Conservation (phyloP, 192 early-diverging fungal species). For the Backusella macrospora region DNA sequence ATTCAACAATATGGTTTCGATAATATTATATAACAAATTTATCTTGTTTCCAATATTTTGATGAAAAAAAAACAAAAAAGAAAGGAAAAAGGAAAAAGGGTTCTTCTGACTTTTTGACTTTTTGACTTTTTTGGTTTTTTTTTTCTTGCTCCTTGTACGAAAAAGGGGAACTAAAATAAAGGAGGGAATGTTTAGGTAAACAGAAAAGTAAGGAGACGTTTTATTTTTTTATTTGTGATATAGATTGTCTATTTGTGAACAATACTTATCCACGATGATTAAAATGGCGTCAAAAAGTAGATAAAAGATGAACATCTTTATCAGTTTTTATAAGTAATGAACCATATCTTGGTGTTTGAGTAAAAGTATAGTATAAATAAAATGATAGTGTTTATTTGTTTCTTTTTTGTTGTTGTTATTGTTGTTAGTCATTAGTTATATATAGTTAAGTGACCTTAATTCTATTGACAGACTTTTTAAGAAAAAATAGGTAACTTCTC, state of each 20-base stretch:
- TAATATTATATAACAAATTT: slow-evolving; percentile 5
- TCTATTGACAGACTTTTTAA: slow-evolving; percentile 8
- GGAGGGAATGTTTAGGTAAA: slow-evolving; percentile 16
- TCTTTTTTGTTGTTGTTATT: not conserved
- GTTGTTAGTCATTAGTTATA: not conserved
- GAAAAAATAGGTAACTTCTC: not conserved
- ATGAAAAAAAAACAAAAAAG: not conserved
- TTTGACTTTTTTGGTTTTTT: not conserved
- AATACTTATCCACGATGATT: not conserved
- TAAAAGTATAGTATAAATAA: not conserved
- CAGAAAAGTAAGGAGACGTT: slow-evolving; percentile 20
- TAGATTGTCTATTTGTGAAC: not conserved
- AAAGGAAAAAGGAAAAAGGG: not conserved
- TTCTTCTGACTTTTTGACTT: not conserved
- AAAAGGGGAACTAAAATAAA: slow-evolving; percentile 2
- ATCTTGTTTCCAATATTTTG: not conserved
- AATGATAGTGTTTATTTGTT: slow-evolving; percentile 7
- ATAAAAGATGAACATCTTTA: not conserved
- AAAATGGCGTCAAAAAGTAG: not conserved
- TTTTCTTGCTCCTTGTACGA: not conserved
- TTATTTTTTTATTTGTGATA: slow-evolving; percentile 6
- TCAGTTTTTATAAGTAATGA: not conserved
- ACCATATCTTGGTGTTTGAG: not conserved
- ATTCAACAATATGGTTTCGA: not conserved
- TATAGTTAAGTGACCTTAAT: slow-evolving; percentile 2